Evolutionary conservation across 2,329 filamentous ascomycete species (phyloP).

Genomic region (Aspergillus neotritici): DNA sequence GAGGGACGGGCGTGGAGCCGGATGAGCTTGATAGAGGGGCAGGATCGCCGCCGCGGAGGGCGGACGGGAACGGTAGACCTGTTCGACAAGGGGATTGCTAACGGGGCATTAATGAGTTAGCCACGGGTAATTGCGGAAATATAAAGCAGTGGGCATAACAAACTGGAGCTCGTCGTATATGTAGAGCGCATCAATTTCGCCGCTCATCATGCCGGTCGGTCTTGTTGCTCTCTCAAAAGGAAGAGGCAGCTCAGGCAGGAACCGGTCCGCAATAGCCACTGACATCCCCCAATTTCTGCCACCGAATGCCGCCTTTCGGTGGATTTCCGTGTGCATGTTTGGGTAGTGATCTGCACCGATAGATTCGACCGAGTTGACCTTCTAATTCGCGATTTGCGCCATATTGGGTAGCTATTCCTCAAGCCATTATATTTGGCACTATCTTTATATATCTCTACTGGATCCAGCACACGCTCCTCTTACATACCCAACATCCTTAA

Average conservation of each 20-base stretch:
- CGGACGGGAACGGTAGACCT: constrained; percentile 78
- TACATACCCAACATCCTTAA: background rate
- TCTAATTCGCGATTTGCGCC: no score
- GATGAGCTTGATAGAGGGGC: constrained; percentile 79
- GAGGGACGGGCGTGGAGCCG: constrained; percentile 73
- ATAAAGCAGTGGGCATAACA: constrained; percentile 20
- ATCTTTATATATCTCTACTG: no score
- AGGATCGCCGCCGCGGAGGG: constrained; percentile 70
- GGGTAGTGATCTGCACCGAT: background rate
- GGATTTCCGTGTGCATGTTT: constrained; percentile 4
- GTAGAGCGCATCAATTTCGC: constrained; percentile 90
- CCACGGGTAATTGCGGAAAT: constrained; percentile 3
- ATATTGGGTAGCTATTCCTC: no score
- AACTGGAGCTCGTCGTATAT: constrained; percentile 96
- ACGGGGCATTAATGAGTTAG: constrained; percentile 15
- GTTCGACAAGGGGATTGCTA: constrained; percentile 79
- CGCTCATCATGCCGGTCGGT: constrained; percentile 58
- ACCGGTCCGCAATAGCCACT: constrained; percentile 4
- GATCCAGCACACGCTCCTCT: background rate
- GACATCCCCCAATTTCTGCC: constrained; percentile 27
- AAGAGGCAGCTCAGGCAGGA: constrained; percentile 16
- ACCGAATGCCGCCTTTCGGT: constrained; percentile 22
- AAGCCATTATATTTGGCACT: no score
- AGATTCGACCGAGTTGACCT: no score
- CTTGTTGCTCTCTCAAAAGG: constrained; percentile 16